Evolutionary conservation across 1,284 basidiomycete species (phyloP), one percentile per base, ranked within the genome.

Genomic region (Meripilus lineatus): DNA sequence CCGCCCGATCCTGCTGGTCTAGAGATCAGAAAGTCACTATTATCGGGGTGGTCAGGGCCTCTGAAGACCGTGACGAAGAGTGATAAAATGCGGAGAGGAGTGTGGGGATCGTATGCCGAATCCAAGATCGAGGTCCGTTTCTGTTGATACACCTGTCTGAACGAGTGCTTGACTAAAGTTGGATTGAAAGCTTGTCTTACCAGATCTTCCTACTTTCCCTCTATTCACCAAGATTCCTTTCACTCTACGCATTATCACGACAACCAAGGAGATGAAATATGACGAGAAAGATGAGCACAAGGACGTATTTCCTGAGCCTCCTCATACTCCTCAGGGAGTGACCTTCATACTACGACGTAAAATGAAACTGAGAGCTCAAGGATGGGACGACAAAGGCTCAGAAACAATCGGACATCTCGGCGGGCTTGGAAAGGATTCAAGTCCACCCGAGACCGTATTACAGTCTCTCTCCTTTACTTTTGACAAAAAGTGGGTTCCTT

Each of bases 161-260:
- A 10, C 28, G 28, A 10, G 28, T 30, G 10, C 8, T 10, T 30
- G 28, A 30, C 8, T n/a, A 10, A 30, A 30, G 28, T 10, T 10
- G n/a, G 10, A 30, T 30, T 21, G 21, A 10, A 21, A 38, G 37
- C 22, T 38, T 18, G 18, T 5, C 14, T 21, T 21, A 5, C 37
- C 37, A 20, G 5, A 5, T 23, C 5, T 38, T 5, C 5, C 15
- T 10, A 8, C 37, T 14, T 38, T 38, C 10, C 37, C 37, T 21
- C 37, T 38, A 10, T 21, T 21, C 22, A 38, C 37, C 10, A 14
- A 21, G n/a, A 38, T 38, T 38, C 37, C 37, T 6, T 38, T 38
- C 37, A 10, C 24, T 22, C 14, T 38, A 10, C n/a, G 21, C 21
- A 24, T 38, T 22, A 23, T 38, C 5, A 38, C 37, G n/a, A 14